Base-by-base conservation (phyloP, 1,139 yeast species). In the Blastobotrys capitulatus region DNA sequence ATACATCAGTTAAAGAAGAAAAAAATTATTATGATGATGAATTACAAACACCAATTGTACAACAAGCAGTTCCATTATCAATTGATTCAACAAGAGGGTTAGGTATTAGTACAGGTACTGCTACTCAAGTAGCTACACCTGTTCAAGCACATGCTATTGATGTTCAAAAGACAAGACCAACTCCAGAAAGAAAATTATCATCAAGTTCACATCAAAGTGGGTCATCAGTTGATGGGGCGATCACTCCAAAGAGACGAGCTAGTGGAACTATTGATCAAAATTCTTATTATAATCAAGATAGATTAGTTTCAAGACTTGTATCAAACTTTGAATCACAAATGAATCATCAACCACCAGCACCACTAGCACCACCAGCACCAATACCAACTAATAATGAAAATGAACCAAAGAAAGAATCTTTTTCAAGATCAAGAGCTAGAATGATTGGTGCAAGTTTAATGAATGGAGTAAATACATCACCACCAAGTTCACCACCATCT, bases 261-360 rank as follows among this genome's bases (percentile, higher is more conserved):
- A 50, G 53, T 4, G 56, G 60, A 7, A 53, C 51, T 0, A 51
- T 55, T 16, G 52, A 49, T 43, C 51, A 52, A 38, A 52, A 52
- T 22, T 50, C 57, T 2, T 51, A 46, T 34, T 50, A 47, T 32
- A 43, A 42, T 19, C 55, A 54, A n/a, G 57, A 54, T 38, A 49
- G 54, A 37, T 48, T 54, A 13, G 60, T 59, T 20, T 57, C 62
- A 6, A 47, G 59, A 7, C 43, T 59, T 40, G 60, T 57, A 8
- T 58, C 57, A 44, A 58, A 50, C 44, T 58, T 59, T 38, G 60
- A 57, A 36, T 54, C 53, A 42, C 58, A 57, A 41, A 55, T 57
- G 44, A 48, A 54, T 29, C n/a, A n/a, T n/a, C n/a, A n/a, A n/a
- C n/a, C n/a, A n/a, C n/a, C n/a, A n/a, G n/a, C n/a, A 29, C 25